Evolutionary conservation across 768 basidiomycete genomes (phyloP), one percentile per base, ranked within the genome.

Genomic region (Epithele typhae): DNA sequence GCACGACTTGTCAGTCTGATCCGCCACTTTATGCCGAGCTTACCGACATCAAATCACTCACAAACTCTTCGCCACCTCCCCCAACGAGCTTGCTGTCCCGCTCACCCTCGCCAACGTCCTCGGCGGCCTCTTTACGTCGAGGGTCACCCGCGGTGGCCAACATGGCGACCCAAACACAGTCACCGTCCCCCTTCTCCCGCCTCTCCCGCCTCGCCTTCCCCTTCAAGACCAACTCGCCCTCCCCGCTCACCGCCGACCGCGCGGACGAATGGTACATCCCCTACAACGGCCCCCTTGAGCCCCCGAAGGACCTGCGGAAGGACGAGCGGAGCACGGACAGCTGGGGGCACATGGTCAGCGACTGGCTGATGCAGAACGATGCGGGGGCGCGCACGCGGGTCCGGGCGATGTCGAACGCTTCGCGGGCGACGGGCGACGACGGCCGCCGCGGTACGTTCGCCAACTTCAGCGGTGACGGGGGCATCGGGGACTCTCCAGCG

Each of bases 401-500:
- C 30, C 58, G 76, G 32, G 64, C 71, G 3, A 61, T 68, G 25
- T 78, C 79, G 11, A 65, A 63, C 30, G 61, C 70, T 14, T 75
- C 76, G 6, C 30, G 43, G 21, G n/a, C 33, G 42, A 37, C 42
- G 36, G 51, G n/a, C 21, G 51, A 46, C 24, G 49, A 46, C 5
- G 15, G 23, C 10, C 37, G 32, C 17, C 51, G 51, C 19, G 18
- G 37, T 3, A 45, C 74, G 0, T 75, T 72, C 54, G 64, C 73
- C 55, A 70, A 69, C 48, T 60, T 75, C 4, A 74, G 76, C 54
- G 60, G 68, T 27, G 61, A 70, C 4, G 82, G 80, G 24, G 84
- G 81, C 21, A 74, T 88, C 18, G 85, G 85, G 23, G 81, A 84
- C 50, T 77, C 82, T 0, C 87, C 87, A 4, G 64, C 51, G 52